phyloP scores from a whole-genome alignment of 106 monocot species.

The Platanthera guangdongensis region DNA sequence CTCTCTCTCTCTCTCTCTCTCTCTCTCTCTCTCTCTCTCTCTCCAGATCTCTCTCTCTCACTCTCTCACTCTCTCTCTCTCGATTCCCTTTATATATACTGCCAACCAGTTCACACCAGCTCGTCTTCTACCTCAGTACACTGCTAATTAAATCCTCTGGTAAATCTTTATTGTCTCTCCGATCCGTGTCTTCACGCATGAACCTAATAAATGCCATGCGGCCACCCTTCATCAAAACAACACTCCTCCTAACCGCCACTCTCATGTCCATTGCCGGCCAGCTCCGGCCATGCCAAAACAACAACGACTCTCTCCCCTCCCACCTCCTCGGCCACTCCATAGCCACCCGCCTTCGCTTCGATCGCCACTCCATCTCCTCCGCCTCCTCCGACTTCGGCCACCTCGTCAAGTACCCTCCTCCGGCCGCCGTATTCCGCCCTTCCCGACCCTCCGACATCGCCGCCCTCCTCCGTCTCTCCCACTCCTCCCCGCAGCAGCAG shows the following conservation, averaged over 20 bases:
- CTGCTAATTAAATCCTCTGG: too few relatives aligned
- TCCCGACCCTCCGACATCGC: slow-evolving; percentile 27
- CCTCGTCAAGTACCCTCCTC: slow-evolving; percentile 8
- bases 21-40: too few relatives aligned
- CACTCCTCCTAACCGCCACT: background rate
- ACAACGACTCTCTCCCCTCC: slow-evolving; percentile 5
- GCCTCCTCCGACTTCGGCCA: slow-evolving; percentile 42
- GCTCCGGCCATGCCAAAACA: background rate
- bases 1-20: too few relatives aligned
- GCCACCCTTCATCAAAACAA: background rate
- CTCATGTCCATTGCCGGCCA: slow-evolving; percentile 11
- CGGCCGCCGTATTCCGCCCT: slow-evolving; percentile 39
- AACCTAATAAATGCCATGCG: background rate
- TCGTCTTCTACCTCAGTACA: too few relatives aligned
- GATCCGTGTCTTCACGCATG: background rate
- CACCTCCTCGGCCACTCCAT: slow-evolving; percentile 27
- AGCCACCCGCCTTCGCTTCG: slow-evolving; percentile 15
- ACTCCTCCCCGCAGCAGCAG: slow-evolving; percentile 9
- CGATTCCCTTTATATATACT: too few relatives aligned
- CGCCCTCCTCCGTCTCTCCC: slow-evolving; percentile 24
- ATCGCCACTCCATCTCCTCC: slow-evolving; percentile 15
- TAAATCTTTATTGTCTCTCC: too few relatives aligned
- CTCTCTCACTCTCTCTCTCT: too few relatives aligned
- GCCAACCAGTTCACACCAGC: too few relatives aligned
- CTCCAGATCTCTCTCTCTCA: too few relatives aligned